A percentile compares a stretch with the other conserved stretches of the same genome.
Evolutionary conservation across 495 filamentous ascomycete species (phyloP).

Genomic region (Neurospora sp.): DNA sequence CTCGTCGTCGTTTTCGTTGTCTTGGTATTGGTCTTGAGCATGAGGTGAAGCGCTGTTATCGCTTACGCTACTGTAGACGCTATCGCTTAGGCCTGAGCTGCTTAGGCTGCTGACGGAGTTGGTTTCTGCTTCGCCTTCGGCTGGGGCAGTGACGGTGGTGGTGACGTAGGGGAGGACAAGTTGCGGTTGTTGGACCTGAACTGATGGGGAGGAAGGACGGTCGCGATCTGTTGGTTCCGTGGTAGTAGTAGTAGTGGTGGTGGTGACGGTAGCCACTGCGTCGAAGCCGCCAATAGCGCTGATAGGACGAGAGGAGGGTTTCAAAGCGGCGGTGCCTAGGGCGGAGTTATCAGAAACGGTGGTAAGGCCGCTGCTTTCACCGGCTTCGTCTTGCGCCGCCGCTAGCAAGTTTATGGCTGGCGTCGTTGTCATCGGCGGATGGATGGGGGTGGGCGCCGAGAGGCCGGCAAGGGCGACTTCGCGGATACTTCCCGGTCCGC

Average conservation of each 20-base stretch:
- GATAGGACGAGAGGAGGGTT: neutral
- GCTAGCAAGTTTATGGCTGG: neutral
- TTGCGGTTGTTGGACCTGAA: neutral
- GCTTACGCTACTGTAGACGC: constrained; percentile 5
- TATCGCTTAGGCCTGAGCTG: neutral
- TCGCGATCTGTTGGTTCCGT: neutral
- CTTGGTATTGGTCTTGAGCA: neutral
- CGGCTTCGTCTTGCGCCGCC: constrained; percentile 1
- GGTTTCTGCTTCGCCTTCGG: neutral
- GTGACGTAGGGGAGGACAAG: neutral
- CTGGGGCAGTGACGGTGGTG: neutral
- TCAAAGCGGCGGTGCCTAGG: neutral
- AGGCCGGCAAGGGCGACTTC: constrained; percentile 43
- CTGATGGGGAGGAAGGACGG: neutral
- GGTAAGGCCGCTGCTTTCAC: constrained; percentile 7
- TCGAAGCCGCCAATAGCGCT: constrained; percentile 2
- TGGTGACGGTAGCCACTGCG: neutral
- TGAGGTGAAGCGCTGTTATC: constrained; percentile 1
- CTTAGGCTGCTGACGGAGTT: constrained; percentile 10
- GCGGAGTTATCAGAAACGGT: neutral
- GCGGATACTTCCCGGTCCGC: constrained; percentile 25
- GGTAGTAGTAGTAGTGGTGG: neutral
- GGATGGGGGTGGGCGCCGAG: constrained; percentile 15
- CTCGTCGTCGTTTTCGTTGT: neutral
- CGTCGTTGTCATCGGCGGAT: neutral